Evolutionary conservation across 768 basidiomycete species (phyloP), one percentile per base, ranked within the genome.

Genomic region (Tylopilus felleus): DNA sequence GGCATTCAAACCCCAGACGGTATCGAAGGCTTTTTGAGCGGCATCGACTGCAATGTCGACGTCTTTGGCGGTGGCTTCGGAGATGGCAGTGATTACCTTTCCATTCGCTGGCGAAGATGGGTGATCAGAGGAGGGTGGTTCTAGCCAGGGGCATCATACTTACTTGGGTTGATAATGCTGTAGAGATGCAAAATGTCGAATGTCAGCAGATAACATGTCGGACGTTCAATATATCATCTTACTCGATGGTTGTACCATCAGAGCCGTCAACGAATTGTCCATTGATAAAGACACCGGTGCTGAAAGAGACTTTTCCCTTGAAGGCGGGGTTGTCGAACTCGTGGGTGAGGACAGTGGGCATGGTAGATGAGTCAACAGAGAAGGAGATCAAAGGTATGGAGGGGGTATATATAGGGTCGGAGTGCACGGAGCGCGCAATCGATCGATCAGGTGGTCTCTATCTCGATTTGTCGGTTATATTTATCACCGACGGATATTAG

Each of bases 31-130:
- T 63, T 77, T 80, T 53, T 81, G 77, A 0, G 88, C 88, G 38
- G 79, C 85, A 5, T 75, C 71, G 52, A 93, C 91, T 0, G 92
- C 92, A 44, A 68, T 61, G 67, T 95, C 88, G 57, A 96, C 82
- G 64, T 95, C 93, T 57, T 82, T 78, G 9, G 76, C 52, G 2
- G 82, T 81, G 27, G 78, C 91, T 65, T 80, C 82, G 8, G 65
- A 54, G 55, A 91, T 71, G 39, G 74, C 54, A 1, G 82, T 81
- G 64, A 85, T 77, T 46, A 80, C 58, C 64, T 88, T 78, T 40
- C 88, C 91, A 19, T 69, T 90, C 0, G 87, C 79, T 88, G 52
- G 35, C 2, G 8, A 29, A 29, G 5, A n/a, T 7, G 1, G 25
- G 14, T 17, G 23, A 48, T 58, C 22, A 64, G 13, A 25, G 16